Base-by-base conservation (phyloP, 208 protist species). In the Trypanosoma vivax region DNA sequence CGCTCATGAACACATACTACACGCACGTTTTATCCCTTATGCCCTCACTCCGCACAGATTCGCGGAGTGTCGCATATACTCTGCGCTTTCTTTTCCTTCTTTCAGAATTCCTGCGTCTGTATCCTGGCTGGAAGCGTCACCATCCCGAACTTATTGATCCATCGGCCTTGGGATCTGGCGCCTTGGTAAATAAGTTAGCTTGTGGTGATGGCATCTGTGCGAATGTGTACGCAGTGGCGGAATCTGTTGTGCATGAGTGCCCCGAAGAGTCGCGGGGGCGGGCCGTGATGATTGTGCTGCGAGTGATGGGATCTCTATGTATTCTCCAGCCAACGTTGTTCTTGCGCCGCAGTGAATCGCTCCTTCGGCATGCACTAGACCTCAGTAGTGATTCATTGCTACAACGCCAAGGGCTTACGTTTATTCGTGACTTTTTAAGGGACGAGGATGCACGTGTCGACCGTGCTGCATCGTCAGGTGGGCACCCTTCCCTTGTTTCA, bases 1-100 rank as follows among this genome's bases (percentile, higher is more conserved):
- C 63, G 7, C 75, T 92, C 39, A 88, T 94, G 83, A 92, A 91
- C 59, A 76, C 60, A 16, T 92, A 92, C 65, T 94, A 90, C 54
- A 73, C 76, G 37, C 75, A 72, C 27, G 66, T 77, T 33, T 46
- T 63, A 0, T 63, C 56, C 13, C 58, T 94, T 35, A 23, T 87
- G 28, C 60, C 72, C 19, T 68, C 56, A 28, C 52, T 88, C 33
- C 54, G 54, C 10, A 70, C 55, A 19, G 63, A 80, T 31, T 64
- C 67, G 24, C 65, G 76, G 29, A 79, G 69, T 42, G 45, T 83
- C 23, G 73, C 66, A 18, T 94, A 94, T 64, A 73, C 76, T 6
- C 75, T 83, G 50, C 83, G 88, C 25, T 91, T 88, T 53, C 67
- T 92, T 23, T 94, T 94, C 61, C 73, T 94, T 3, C 67, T 94